phyloP scores from a whole-genome alignment of 164 flowering plant genomes.

The Saururus chinensis region DNA sequence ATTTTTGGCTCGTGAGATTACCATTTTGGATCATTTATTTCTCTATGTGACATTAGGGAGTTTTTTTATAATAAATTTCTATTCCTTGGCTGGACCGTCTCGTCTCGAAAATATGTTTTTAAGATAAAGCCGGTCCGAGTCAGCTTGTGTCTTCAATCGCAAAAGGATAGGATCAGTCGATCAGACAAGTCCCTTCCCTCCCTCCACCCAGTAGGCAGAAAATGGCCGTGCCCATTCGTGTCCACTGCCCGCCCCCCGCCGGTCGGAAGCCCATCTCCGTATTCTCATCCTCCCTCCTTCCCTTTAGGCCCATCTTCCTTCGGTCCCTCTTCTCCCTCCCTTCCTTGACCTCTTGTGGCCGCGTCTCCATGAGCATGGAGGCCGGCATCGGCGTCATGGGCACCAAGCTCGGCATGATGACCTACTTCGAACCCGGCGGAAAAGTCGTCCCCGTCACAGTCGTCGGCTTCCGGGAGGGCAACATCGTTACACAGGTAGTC shows the following conservation, averaged over 20 bases:
- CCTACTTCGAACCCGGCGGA: constrained; percentile 61
- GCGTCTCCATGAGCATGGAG: constrained; percentile 42
- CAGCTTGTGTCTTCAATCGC: no score
- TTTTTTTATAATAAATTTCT: no score
- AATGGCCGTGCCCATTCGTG: neutral
- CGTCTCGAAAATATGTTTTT: no score
- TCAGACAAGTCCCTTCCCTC: neutral
- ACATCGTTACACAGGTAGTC: constrained; percentile 49
- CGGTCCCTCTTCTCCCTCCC: neutral
- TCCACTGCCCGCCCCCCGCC: neutral
- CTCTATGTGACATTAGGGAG: no score
- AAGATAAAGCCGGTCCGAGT: no score
- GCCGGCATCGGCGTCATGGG: constrained; percentile 97
- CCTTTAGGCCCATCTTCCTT: neutral
- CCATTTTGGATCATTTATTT: no score
- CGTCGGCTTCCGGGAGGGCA: constrained; percentile 86
- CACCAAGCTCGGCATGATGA: constrained; percentile 97
- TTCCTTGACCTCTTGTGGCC: neutral
- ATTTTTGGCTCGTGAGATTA: no score
- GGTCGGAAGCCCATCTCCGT: neutral
- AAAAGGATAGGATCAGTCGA: no score
- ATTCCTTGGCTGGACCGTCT: no score
- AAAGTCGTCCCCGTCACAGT: constrained; percentile 86
- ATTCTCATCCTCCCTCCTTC: neutral
- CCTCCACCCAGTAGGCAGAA: neutral